Conservation (phyloP, 257 asterid species). For the Hygrophila difformis region DNA sequence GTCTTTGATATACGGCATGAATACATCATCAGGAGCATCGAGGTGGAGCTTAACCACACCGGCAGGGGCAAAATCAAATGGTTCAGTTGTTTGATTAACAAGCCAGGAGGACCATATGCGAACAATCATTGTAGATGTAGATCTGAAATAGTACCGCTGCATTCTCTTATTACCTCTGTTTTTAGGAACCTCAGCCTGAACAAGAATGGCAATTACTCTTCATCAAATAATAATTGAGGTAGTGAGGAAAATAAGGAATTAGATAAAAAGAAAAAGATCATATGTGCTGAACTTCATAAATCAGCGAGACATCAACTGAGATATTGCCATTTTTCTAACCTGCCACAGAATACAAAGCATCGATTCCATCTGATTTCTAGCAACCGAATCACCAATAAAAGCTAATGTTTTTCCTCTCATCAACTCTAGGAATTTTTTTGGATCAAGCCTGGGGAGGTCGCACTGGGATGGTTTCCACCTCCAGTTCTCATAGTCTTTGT, state of each 20-base stretch:
- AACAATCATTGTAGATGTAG: conserved; percentile 78
- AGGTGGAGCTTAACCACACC: conserved; percentile 76
- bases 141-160: conserved; percentile 79
- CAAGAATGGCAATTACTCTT: background rate
- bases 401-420: conserved; percentile 95
- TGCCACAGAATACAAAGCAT: conserved; percentile 93
- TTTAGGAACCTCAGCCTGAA: conserved; percentile 79
- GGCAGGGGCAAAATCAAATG: conserved; percentile 62
- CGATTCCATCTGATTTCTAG: conserved; percentile 98
- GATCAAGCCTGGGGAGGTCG: conserved; percentile 69
- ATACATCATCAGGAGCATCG: conserved; percentile 70
- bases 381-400: conserved; percentile 91
- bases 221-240: too few species aligned
- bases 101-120: conserved; percentile 99
- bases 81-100: conserved; percentile 66
- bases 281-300: background rate
- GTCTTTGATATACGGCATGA: conserved; percentile 54
- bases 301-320: conserved; percentile 5
- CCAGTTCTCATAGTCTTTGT: conserved; percentile 85
- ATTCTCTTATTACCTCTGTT: conserved; percentile 66
- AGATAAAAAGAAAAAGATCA: background rate
- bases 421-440: conserved; percentile 62
- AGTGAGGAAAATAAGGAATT: background rate
- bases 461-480: conserved; percentile 87
- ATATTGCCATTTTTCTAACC: conserved; percentile 28